These are phyloP conservation scores for Luffa aegyptiaca DNA, from an alignment of 306 rosid species.

Conservation along the genomic window DNA sequence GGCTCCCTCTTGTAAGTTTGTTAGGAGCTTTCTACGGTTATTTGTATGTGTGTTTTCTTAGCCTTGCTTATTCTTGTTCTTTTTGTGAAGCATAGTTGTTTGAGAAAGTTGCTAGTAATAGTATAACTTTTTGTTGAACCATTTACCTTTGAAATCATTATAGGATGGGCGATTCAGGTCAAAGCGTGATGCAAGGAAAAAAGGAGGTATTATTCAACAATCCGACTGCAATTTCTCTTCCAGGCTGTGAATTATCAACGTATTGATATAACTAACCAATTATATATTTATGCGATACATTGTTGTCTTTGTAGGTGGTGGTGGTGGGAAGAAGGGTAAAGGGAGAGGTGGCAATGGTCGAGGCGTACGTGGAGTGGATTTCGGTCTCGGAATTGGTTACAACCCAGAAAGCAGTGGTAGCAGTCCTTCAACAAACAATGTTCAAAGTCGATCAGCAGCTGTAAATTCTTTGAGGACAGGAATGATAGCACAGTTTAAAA, in stretches of 20 bases:
- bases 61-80: neutral
- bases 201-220: slow-evolving; percentile 40
- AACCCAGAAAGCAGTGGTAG: slow-evolving; percentile 37
- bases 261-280: neutral
- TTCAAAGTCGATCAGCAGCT: slow-evolving; percentile 57
- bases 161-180: slow-evolving; percentile 99
- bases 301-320: slow-evolving; percentile 3
- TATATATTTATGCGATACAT: neutral
- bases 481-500: slow-evolving; percentile 79
- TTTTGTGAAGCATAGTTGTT: slow-evolving; percentile 10
- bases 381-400: slow-evolving; percentile 90
- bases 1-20: neutral
- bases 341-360: slow-evolving; percentile 59
- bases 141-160: slow-evolving; percentile 20
- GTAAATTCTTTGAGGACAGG: slow-evolving; percentile 82
- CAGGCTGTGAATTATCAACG: neutral
- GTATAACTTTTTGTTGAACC: slow-evolving; percentile 15
- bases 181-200: slow-evolving; percentile 90
- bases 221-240: no score
- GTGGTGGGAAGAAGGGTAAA: slow-evolving; percentile 66
- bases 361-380: slow-evolving; percentile 98
- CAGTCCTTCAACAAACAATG: slow-evolving; percentile 33
- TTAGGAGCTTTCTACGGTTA: neutral
- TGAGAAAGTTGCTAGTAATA: slow-evolving; percentile 7
- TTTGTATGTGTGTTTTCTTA: neutral